phyloP scores from a whole-genome alignment of 2,329 filamentous ascomycete genomes.

The Myriosclerotinia curreyana region DNA sequence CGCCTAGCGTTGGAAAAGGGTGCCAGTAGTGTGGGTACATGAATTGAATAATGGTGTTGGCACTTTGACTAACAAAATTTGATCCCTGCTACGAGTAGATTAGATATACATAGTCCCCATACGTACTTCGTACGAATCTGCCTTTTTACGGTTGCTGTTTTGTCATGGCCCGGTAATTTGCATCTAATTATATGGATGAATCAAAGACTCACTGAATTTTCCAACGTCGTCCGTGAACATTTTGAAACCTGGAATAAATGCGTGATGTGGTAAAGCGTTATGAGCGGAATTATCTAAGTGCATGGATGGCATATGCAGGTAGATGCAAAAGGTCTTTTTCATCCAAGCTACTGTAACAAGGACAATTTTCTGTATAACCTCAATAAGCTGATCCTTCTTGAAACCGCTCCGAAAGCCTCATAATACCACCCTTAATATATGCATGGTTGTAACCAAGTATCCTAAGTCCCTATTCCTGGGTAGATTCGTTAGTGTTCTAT shows the following conservation, averaged over 20 bases:
- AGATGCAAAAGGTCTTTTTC: background rate
- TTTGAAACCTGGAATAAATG: background rate
- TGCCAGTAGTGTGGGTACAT: background rate
- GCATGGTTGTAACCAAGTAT: background rate
- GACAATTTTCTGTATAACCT: constrained; percentile 2
- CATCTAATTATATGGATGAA: too few species aligned
- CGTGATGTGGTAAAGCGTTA: background rate
- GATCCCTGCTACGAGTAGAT: background rate
- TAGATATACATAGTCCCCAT: constrained; percentile 5
- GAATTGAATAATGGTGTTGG: background rate
- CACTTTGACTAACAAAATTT: background rate
- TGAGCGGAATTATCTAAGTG: background rate
- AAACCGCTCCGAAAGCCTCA: background rate
- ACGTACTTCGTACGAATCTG: too few species aligned
- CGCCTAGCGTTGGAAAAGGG: background rate
- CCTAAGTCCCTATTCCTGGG: too few species aligned
- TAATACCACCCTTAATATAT: constrained; percentile 1
- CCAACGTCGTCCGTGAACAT: background rate
- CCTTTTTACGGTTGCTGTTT: constrained; percentile 12
- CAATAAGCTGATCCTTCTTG: constrained; percentile 12
- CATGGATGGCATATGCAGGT: constrained; percentile 9
- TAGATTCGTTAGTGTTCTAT: background rate
- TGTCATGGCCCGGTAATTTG: too few species aligned
- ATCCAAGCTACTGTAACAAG: constrained; percentile 1
- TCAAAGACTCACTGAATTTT: too few species aligned